Base-by-base conservation (phyloP, 345 rosid genomes). In the Eucalyptus sideroxylon region DNA sequence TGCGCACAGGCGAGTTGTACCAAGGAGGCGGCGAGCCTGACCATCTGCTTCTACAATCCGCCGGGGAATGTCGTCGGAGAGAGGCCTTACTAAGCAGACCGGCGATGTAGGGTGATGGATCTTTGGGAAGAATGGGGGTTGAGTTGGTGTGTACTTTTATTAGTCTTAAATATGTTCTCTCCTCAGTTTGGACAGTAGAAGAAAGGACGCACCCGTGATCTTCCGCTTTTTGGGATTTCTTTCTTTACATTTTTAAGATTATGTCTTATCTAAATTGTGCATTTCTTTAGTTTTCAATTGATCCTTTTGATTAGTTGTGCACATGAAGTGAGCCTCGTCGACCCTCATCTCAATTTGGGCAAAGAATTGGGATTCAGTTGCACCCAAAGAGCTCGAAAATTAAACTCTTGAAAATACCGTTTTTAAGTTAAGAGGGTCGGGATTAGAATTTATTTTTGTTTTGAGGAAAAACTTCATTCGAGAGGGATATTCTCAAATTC, bases 21-120 rank as follows among this genome's bases (percentile, higher is more conserved):
- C 3, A 93, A 94, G 67, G 94, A 92, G 47, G 91, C 91, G 89
- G 91, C 94, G 24, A 94, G 93, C 88, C 90, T 96, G 87, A 96
- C 99, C 19, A 89, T 97, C 26, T 97, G 99, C 89, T 95, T 96
- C 88, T 96, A 96, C 72, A 90, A 95, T 90, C 99, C 99, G 77
- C 99, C 99, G 19, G 99, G 99, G 3, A 97, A 96, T 88, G 12
- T 90, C 82, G 88, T 93, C 49, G 99, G 99, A 24, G 96, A 97
- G 90, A 93, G 94, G 56, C 99, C 98, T 1, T 96, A 96, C 72
- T 97, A 30, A 88, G 60, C 34, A 47, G 49, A 26, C 31, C 31
- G 87, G 59, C 40, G 87, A 86, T 27, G 87, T 45, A n/a, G 77
- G 11, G 37, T 1, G 77, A n/a, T 19, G 16, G 77, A 65, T 65